Evolutionary conservation across 176 grass and related monocot genomes (phyloP).

Genomic region (Alopecurus myosuroides): DNA sequence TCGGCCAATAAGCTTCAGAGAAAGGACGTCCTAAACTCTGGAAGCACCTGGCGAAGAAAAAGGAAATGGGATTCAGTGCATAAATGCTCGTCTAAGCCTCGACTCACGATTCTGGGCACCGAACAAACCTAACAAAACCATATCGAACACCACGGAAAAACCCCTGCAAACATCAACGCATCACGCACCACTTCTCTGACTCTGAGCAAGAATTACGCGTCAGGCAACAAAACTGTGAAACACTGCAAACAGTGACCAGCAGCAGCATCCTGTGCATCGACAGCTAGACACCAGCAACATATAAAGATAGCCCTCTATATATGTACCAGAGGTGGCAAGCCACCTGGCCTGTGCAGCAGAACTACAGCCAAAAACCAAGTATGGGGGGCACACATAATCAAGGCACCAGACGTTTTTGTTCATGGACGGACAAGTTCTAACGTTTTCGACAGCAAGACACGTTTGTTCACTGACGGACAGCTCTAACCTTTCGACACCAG

Average conservation of each 20-base stretch:
- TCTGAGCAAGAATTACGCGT: background rate
- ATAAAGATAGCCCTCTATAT: slow-evolving; percentile 8
- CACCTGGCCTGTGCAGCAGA: background rate
- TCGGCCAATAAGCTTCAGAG: too few relatives aligned
- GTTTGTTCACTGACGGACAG: background rate
- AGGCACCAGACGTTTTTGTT: background rate
- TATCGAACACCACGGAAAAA: background rate
- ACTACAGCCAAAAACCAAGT: background rate
- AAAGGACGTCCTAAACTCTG: background rate
- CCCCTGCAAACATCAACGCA: too few relatives aligned
- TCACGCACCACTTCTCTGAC: background rate
- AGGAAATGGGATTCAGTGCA: background rate
- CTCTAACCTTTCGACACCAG: background rate
- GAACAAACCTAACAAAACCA: background rate
- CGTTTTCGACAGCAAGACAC: background rate
- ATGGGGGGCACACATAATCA: background rate
- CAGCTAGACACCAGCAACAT: background rate
- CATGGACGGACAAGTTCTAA: background rate
- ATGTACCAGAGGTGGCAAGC: slow-evolving; percentile 14
- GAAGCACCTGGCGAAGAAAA: too few relatives aligned
- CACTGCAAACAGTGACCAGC: background rate
- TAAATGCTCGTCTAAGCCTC: background rate
- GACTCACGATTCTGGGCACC: too few relatives aligned
- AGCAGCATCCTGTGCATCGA: background rate
- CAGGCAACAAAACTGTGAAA: background rate